phyloP scores from a whole-genome alignment of 169 alveolate species.

The Plasmodium coatneyi region DNA sequence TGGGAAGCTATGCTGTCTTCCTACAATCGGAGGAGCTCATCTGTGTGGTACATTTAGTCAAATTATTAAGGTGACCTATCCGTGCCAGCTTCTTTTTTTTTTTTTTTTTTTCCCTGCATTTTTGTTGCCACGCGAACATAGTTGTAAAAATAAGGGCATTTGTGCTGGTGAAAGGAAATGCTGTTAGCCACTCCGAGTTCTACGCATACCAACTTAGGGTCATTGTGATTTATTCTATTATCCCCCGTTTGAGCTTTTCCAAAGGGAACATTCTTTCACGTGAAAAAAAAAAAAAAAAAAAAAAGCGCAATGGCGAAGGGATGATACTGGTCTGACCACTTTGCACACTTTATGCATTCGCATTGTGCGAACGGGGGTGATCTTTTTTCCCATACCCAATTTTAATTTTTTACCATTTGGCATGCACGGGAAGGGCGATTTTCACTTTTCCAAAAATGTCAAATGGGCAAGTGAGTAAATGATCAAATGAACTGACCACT shows the following conservation, averaged over 20 bases:
- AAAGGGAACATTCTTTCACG: neutral
- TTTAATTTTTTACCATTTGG: neutral
- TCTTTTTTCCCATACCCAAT: neutral
- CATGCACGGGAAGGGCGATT: neutral
- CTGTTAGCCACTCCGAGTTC: neutral
- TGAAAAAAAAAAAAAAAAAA: neutral
- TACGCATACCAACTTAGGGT: neutral
- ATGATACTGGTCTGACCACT: neutral
- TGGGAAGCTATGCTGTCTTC: neutral
- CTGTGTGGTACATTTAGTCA: neutral
- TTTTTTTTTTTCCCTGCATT: neutral
- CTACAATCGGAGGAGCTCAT: neutral
- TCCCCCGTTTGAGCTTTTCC: neutral
- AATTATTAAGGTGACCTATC: neutral
- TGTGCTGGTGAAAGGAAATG: neutral
- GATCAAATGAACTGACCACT: neutral
- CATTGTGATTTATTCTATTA: neutral
- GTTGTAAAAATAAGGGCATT: neutral
- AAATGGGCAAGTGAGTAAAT: neutral
- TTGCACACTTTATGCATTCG: neutral
- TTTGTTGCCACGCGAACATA: neutral
- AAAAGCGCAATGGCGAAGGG: neutral
- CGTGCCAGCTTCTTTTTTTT: neutral
- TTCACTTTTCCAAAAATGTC: neutral
- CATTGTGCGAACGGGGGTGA: neutral